A percentile compares a stretch with the other conserved stretches of the same genome.
These are phyloP conservation scores for Acer campestre DNA, from an alignment of 345 rosid species.

Conservation along the genomic window DNA sequence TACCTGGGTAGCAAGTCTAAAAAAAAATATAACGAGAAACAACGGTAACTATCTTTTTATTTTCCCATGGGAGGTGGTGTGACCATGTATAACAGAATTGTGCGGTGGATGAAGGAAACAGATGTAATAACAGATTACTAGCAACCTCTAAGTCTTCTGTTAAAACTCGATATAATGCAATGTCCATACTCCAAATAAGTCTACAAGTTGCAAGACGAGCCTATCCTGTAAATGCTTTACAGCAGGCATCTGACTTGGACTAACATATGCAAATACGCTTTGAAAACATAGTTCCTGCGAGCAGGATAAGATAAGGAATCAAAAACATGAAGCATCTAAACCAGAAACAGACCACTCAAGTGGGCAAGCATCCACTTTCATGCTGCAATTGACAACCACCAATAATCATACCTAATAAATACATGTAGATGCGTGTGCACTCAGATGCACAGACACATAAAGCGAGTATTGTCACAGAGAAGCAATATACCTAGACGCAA, in stretches of 20 bases:
- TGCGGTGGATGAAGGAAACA: neutral
- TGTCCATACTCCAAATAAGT: neutral
- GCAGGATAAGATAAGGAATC: neutral
- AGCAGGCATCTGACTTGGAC: neutral
- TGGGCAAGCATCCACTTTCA: neutral
- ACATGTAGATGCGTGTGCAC: neutral
- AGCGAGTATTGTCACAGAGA: no score
- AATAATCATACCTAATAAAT: no score
- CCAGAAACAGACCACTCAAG: slow-evolving; percentile 1
- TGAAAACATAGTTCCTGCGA: slow-evolving; percentile 5
- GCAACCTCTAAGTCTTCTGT: neutral
- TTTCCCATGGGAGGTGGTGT: neutral
- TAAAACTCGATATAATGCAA: neutral
- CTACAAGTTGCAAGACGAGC: neutral
- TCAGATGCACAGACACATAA: no score
- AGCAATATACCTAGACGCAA: neutral
- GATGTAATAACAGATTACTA: neutral
- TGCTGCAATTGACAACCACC: slow-evolving; percentile 8
- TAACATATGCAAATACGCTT: neutral
- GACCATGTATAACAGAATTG: neutral
- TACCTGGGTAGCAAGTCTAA: neutral
- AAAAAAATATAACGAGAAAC: neutral
- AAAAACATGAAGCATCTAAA: neutral
- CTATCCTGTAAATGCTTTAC: neutral
- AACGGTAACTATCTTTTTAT: neutral